A percentile compares a stretch with the other conserved stretches of the same genome.
phyloP scores from a whole-genome alignment of 164 flowering plant species.

The Warburgia ugandensis region DNA sequence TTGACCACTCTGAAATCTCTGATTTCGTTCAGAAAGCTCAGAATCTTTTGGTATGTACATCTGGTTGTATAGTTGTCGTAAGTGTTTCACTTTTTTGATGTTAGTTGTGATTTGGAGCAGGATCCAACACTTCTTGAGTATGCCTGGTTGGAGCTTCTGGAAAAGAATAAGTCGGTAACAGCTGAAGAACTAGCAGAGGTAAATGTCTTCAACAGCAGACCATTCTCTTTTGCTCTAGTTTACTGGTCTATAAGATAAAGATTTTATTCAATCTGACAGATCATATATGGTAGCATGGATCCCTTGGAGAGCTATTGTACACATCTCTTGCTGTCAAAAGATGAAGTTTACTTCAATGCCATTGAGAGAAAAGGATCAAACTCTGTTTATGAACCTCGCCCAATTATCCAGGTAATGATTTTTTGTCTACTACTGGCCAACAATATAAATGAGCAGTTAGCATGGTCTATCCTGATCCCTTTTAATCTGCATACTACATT shows the following conservation, averaged over 20 bases:
- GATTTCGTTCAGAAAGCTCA: constrained; percentile 59
- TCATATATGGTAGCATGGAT: constrained; percentile 72
- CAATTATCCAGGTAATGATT: constrained; percentile 49
- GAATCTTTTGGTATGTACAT: constrained; percentile 50
- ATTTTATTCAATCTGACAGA: constrained; percentile 34
- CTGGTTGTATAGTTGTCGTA: neutral
- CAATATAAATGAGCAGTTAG: too few species aligned
- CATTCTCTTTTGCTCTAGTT: neutral
- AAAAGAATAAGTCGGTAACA: constrained; percentile 62
- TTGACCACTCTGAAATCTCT: constrained; percentile 55
- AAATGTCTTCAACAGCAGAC: neutral
- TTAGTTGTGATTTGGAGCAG: constrained; percentile 27
- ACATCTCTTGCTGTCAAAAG: constrained; percentile 77
- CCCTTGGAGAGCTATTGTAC: constrained; percentile 91
- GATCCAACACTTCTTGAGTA: constrained; percentile 73
- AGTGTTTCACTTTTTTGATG: neutral
- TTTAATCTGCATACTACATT: too few species aligned
- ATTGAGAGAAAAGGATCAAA: constrained; percentile 51
- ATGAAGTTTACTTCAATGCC: constrained; percentile 75
- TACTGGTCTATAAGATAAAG: neutral
- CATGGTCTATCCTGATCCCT: too few species aligned
- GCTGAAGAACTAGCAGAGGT: constrained; percentile 91
- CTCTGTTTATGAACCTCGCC: constrained; percentile 70
- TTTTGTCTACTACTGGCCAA: too few species aligned
- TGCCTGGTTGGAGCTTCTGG: constrained; percentile 93